Evolutionary conservation across 164 flowering plant species (phyloP).

Genomic region (Aristolochia californica): DNA sequence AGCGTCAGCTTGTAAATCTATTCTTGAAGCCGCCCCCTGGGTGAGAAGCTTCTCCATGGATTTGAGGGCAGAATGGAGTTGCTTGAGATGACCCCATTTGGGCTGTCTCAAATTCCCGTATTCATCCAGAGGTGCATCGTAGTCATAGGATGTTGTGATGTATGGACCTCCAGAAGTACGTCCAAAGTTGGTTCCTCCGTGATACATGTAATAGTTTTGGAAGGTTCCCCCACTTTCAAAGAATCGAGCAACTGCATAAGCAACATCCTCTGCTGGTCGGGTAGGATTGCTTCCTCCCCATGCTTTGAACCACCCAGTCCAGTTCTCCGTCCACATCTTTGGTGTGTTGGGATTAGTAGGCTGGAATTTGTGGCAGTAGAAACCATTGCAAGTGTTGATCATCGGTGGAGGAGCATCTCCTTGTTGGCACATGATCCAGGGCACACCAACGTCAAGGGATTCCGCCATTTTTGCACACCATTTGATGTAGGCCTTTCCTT

Average conservation of each 20-base stretch:
- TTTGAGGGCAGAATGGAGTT: constrained; percentile 21
- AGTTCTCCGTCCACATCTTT: constrained; percentile 39
- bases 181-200: constrained; percentile 42
- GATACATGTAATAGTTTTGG: constrained; percentile 65
- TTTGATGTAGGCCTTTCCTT: constrained; percentile 23
- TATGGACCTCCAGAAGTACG: constrained; percentile 36
- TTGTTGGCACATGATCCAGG: constrained; percentile 57
- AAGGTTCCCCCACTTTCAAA: constrained; percentile 49
- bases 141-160: constrained; percentile 32
- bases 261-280: constrained; percentile 61
- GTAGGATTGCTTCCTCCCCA: constrained; percentile 34
- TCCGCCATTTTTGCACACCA: constrained; percentile 45
- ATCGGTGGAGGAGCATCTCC: constrained; percentile 36
- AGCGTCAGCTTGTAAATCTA: constrained; percentile 4
- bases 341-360: constrained; percentile 16
- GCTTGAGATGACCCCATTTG: constrained; percentile 39
- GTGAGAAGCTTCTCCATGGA: constrained; percentile 28
- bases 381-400: constrained; percentile 72
- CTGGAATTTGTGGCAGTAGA: constrained; percentile 36
- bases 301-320: constrained; percentile 48
- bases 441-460: constrained; percentile 22
- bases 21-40: constrained; percentile 7
- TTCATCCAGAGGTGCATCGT: constrained; percentile 41
- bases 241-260: constrained; percentile 55
- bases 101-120: constrained; percentile 35